Base-by-base conservation (phyloP, 2,329 filamentous ascomycete genomes). In the Ophiostoma novo-ulmi region DNA sequence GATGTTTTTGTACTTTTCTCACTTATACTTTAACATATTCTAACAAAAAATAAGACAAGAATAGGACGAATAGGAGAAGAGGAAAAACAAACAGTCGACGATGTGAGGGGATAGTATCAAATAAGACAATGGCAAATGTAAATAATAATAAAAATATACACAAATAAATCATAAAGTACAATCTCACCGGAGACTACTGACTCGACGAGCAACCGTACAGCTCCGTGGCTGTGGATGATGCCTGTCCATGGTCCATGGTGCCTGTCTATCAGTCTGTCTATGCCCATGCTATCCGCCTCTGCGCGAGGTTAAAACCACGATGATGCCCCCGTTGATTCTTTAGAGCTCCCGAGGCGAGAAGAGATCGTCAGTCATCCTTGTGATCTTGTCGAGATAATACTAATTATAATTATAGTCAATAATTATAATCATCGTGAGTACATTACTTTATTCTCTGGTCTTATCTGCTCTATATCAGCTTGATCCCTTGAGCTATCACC, bases 291-390 rank as follows among this genome's bases (percentile, higher is more conserved):
- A 17, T 58, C 52, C 52, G n/a, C 17, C 38, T 8, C 11, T 52
- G 14, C 22, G 5, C 61, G 61, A 64, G 31, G 35, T 8, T 36
- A 64, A 64, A 38, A 55, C 58, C 55, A 55, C 58, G 44, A 58
- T 58, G 64, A 61, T 67, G 64, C 63, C 69, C 38, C 22, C 20
- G 38, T 41, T 67, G 35, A 2, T 61, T 38, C 31, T 17, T 44
- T 22, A 36, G 10, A 41, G 14, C 35, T 41, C 39, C 14, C 22
- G 22, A 41, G 14, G 7, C 48, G 36, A 38, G 44, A 44, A 64
- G 44, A 22, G 26, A 64, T 20, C 17, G 26, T 36, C 31, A 64
- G 26, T 8, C 35, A 64, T 64, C 61, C 31, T 38, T 20, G 31
- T 36, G 61, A 58, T 58, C 22, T 20, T 20, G 17, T 48, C 52